These are phyloP conservation scores for Podaxis pistillaris DNA, from an alignment of 768 basidiomycete genomes.

Conservation along the genomic window DNA sequence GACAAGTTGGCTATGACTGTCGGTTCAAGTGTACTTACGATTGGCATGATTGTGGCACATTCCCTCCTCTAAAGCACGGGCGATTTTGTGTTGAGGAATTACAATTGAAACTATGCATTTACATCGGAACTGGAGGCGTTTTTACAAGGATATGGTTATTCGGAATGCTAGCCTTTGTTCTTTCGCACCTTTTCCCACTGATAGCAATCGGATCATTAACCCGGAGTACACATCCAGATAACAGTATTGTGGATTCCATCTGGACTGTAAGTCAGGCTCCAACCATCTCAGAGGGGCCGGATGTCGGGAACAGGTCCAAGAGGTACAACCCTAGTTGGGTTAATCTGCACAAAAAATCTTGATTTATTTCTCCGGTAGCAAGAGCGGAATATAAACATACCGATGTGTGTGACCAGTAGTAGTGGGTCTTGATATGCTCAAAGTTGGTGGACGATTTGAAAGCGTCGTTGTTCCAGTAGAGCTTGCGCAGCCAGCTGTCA, in stretches of 20 bases:
- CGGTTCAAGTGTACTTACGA: neutral
- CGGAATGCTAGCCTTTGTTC: neutral
- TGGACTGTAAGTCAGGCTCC: neutral
- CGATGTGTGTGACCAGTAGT: slow-evolving; percentile 60
- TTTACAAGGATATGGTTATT: neutral
- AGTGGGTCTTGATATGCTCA: slow-evolving; percentile 80
- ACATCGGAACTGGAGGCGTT: neutral
- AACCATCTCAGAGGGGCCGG: slow-evolving; percentile 44
- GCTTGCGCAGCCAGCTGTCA: slow-evolving; percentile 71
- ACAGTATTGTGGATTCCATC: neutral
- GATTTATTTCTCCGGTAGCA: slow-evolving; percentile 1
- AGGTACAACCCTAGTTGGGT: slow-evolving; percentile 76
- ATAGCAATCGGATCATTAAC: neutral
- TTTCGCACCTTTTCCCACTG: neutral
- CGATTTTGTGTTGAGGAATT: neutral
- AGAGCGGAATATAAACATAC: slow-evolving; percentile 26
- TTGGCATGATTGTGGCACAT: slow-evolving; percentile 2
- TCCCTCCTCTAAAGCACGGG: neutral
- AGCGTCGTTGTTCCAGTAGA: slow-evolving; percentile 89
- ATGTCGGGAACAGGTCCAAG: slow-evolving; percentile 72
- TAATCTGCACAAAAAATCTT: slow-evolving; percentile 49
- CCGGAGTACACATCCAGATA: neutral
- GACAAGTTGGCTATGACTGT: slow-evolving; percentile 1
- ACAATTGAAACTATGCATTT: too few relatives aligned
- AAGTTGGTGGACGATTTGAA: slow-evolving; percentile 90